Evolutionary conservation across 1,139 yeast genomes (phyloP).

Genomic region (Hansenula lynferdii): DNA sequence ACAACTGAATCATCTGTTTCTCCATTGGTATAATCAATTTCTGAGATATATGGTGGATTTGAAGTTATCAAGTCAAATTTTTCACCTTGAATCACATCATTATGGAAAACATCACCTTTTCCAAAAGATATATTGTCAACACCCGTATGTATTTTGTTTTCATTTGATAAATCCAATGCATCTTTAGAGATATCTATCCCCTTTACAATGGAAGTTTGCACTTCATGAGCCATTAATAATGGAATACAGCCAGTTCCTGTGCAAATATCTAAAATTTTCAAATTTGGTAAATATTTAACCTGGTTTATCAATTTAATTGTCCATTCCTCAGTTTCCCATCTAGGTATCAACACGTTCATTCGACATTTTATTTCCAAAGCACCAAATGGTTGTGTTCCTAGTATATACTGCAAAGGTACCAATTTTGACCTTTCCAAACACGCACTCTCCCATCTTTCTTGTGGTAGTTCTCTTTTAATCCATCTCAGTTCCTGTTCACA

Average conservation of each 20-base stretch:
- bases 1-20: constrained; percentile 57
- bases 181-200: constrained; percentile 58
- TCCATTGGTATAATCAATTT: constrained; percentile 32
- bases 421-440: constrained; percentile 36
- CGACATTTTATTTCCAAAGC: constrained; percentile 52
- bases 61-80: constrained; percentile 54
- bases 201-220: constrained; percentile 28
- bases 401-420: constrained; percentile 76
- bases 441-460: constrained; percentile 25
- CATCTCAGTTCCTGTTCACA: constrained; percentile 45
- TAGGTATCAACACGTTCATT: constrained; percentile 73
- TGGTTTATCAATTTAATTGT: constrained; percentile 35
- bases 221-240: constrained; percentile 37
- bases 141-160: constrained; percentile 31
- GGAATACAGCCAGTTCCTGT: constrained; percentile 93
- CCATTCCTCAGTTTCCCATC: constrained; percentile 99
- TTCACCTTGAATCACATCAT: constrained; percentile 2
- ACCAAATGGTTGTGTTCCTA: constrained; percentile 89
- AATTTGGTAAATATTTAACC: constrained; percentile 16
- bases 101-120: constrained; percentile 18
- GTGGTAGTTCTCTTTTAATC: constrained; percentile 38
- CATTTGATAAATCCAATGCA: constrained; percentile 48
- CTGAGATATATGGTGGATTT: constrained; percentile 87
- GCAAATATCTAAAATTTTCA: constrained; percentile 57
- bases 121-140: constrained; percentile 12